Conservation (phyloP, 1,139 yeast genomes). For the Wickerhamomyces sp. region DNA sequence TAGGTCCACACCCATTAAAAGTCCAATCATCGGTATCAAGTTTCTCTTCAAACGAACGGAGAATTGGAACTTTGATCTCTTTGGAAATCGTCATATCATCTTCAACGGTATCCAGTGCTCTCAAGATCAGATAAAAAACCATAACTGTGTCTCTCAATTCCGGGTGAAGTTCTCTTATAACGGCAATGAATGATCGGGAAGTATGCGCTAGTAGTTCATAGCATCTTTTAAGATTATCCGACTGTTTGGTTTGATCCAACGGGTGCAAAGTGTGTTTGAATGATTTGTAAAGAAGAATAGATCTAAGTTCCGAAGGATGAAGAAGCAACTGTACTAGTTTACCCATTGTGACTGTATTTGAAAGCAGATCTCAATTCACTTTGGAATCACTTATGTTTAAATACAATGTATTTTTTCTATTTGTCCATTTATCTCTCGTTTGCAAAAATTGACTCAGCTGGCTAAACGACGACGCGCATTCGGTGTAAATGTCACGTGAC, state of each 20-base stretch:
- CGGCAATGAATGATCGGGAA: conserved; percentile 90
- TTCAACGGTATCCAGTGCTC: conserved; percentile 95
- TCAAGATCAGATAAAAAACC: conserved; percentile 77
- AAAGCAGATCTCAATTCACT: too few species aligned
- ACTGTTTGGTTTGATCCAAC: conserved; percentile 36
- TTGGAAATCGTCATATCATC: conserved; percentile 90
- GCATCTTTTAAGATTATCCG: conserved; percentile 55
- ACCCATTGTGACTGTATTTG: conserved; percentile 41
- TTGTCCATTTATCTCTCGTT: too few species aligned
- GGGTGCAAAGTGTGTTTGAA: conserved; percentile 56
- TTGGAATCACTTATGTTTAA: too few species aligned
- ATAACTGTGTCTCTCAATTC: conserved; percentile 77
- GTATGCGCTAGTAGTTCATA: conserved; percentile 63
- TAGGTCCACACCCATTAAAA: conserved; percentile 65
- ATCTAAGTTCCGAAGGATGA: conserved; percentile 70
- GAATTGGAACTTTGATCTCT: conserved; percentile 63
- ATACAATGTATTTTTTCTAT: too few species aligned
- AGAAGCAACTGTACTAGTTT: conserved; percentile 54
- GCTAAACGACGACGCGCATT: too few species aligned
- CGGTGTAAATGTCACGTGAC: too few species aligned
- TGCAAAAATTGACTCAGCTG: too few species aligned
- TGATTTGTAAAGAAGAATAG: conserved; percentile 55
- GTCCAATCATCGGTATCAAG: conserved; percentile 71
- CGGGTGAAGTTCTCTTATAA: conserved; percentile 86
- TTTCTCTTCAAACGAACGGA: conserved; percentile 63